Evolutionary conservation across 495 filamentous ascomycete genomes (phyloP).

Genomic region (Hyaloscypha variabilis): DNA sequence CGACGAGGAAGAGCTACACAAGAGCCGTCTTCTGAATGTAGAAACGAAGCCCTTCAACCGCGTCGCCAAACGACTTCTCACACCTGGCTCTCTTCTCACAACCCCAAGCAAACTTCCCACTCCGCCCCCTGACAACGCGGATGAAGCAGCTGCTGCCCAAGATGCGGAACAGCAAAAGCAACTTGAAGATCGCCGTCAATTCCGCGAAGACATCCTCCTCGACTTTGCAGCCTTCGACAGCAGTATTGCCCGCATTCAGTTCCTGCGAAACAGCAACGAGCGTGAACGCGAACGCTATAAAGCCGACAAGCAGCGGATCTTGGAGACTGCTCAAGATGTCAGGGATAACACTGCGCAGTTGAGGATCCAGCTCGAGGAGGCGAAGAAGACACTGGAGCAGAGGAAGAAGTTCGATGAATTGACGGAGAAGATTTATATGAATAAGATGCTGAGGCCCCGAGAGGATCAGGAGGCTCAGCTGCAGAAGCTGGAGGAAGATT

Average conservation of each 20-base stretch:
- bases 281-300: slow-evolving; percentile 86
- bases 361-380: slow-evolving; percentile 70
- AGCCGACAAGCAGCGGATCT: slow-evolving; percentile 75
- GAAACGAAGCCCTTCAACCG: slow-evolving; percentile 94
- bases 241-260: slow-evolving; percentile 85
- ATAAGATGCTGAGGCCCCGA: slow-evolving; percentile 74
- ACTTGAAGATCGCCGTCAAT: slow-evolving; percentile 57
- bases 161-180: slow-evolving; percentile 47
- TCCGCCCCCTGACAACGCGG: slow-evolving; percentile 68
- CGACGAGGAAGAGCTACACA: slow-evolving; percentile 83
- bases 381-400: slow-evolving; percentile 73
- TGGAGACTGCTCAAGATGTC: slow-evolving; percentile 72
- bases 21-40: slow-evolving; percentile 83
- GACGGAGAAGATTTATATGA: slow-evolving; percentile 83
- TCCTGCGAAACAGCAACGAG: slow-evolving; percentile 79
- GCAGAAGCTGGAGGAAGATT: slow-evolving; percentile 82
- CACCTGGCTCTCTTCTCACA: slow-evolving; percentile 61
- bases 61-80: slow-evolving; percentile 76
- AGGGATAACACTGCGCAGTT: slow-evolving; percentile 74
- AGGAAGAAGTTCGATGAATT: slow-evolving; percentile 86
- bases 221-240: slow-evolving; percentile 92
- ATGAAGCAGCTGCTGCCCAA: slow-evolving; percentile 39
- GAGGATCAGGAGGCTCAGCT: slow-evolving; percentile 81
- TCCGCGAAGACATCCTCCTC: slow-evolving; percentile 80
- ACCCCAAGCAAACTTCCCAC: slow-evolving; percentile 58